Evolutionary conservation across 805 yeast genomes (phyloP).

Genomic region (Teunomyces kruisii): DNA sequence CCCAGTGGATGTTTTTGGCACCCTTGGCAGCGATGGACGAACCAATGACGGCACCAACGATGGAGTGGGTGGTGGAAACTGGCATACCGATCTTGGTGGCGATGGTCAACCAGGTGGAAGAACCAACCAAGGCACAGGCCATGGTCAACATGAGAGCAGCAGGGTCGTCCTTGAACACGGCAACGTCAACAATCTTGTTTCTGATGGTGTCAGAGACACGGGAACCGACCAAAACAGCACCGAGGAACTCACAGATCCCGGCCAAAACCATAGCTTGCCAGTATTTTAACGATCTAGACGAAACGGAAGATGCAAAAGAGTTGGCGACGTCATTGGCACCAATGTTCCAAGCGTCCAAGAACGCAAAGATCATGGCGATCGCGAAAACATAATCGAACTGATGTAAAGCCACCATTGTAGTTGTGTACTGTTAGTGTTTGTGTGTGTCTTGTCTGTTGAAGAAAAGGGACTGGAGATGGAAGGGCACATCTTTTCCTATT

Average conservation of each 20-base stretch:
- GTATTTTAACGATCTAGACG: conserved; percentile 65
- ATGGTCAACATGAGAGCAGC: conserved; percentile 73
- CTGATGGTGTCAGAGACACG: conserved; percentile 74
- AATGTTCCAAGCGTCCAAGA: conserved; percentile 75
- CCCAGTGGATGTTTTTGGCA: conserved; percentile 62
- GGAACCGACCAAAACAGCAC: conserved; percentile 72
- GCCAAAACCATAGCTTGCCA: conserved; percentile 78
- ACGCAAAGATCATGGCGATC: conserved; percentile 66
- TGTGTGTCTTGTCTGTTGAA: not conserved
- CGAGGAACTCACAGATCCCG: conserved; percentile 68
- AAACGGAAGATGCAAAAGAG: conserved; percentile 74
- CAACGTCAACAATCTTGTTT: conserved; percentile 57
- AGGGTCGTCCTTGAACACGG: conserved; percentile 52
- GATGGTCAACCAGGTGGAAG: conserved; percentile 65
- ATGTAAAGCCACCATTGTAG: conserved; percentile 37
- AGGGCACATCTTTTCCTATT: not conserved
- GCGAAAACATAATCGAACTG: conserved; percentile 73
- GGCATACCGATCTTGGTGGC: conserved; percentile 73
- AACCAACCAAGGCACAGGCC: conserved; percentile 75
- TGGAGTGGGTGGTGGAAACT: conserved; percentile 80
- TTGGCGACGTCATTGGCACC: conserved; percentile 85
- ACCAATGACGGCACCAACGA: conserved; percentile 75
- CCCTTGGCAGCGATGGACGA: conserved; percentile 74
- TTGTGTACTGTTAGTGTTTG: not conserved
- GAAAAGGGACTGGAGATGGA: not conserved